Evolutionary conservation across 1,284 basidiomycete species (phyloP), one percentile per base, ranked within the genome.

Genomic region (Cryptococcus sp.): DNA sequence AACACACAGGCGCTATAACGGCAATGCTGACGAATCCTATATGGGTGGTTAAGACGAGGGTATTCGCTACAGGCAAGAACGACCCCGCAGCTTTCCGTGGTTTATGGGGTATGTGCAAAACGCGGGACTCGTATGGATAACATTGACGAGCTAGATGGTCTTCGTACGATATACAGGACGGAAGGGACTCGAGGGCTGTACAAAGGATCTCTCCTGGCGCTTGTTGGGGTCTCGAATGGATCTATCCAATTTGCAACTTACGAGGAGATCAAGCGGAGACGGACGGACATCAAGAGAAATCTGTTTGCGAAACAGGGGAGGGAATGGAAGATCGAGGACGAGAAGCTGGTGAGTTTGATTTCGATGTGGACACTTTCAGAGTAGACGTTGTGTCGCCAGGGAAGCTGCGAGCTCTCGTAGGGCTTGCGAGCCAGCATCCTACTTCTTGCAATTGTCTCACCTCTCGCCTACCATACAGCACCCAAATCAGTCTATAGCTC

Each of bases 11-110:
- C 75, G 88, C 92, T 7, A 84, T 86, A 28, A 97, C 93, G 2
- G 92, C 94, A 0, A 79, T 98, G 56, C 82, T 97, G 72, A 98
- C 96, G 7, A 99, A 99, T 74, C 96, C 96, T 0, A 85, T 98
- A 63, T 99, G 94, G 94, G 90, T 98, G 11, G 88, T 99, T 56
- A 91, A 97, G 78, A 94, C 97, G 7, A 84, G 94, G 54, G 94
- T 98, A 85, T 98, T 98, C 67, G 92, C 92, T 1, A 89, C 90
- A 0, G 78, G 77, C 4, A 72, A 81, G 22, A 79, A 82, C 52
- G 82, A 84, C 53, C 81, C 86, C 28, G 76, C 73, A 5, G 83
- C 88, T 1, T 93, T 94, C 72, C 80, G 82, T n/a, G 83, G 85
- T 3, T 78, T 93, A 49, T 85, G 83, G 80, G 78, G 91, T 91